Conservation (phyloP, 1,139 yeast genomes). For the Petasospora fabianii region DNA sequence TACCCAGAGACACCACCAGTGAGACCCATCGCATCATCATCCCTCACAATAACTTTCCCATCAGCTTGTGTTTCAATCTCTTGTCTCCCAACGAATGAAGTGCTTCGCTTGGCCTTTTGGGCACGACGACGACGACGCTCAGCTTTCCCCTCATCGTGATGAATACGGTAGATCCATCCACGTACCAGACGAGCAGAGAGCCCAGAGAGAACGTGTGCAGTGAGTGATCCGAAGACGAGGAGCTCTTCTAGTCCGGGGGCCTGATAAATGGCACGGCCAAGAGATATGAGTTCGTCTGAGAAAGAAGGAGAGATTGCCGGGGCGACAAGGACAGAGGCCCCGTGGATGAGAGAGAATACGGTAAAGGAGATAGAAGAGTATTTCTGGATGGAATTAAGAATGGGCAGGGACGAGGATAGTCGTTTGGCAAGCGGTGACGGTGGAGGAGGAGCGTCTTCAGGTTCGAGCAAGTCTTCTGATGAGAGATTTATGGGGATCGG, state of each 20-base stretch:
- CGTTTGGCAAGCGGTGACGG: not conserved
- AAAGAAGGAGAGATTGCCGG: slow-evolving; percentile 48
- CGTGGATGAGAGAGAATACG: slow-evolving; percentile 56
- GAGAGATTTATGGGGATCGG: not conserved
- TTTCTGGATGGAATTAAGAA: slow-evolving; percentile 43
- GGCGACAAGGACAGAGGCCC: slow-evolving; percentile 49
- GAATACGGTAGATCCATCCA: slow-evolving; percentile 28
- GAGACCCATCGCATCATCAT: slow-evolving; percentile 50
- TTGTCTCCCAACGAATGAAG: not conserved
- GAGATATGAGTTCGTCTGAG: slow-evolving; percentile 55
- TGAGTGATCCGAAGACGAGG: slow-evolving; percentile 45
- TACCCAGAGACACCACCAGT: slow-evolving; percentile 52
- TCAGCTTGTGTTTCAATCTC: slow-evolving; percentile 17
- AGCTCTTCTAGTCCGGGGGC: slow-evolving; percentile 46
- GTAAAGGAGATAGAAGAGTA: slow-evolving; percentile 61
- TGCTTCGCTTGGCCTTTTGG: slow-evolving; percentile 4
- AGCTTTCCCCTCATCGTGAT: slow-evolving; percentile 24
- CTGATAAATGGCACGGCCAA: slow-evolving; percentile 63
- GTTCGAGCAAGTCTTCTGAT: not conserved
- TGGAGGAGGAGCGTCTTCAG: not conserved
- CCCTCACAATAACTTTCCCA: slow-evolving; percentile 28
- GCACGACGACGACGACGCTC: too few relatives aligned
- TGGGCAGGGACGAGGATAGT: slow-evolving; percentile 22
- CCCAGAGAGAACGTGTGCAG: slow-evolving; percentile 54
- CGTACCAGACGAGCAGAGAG: slow-evolving; percentile 42